These are phyloP conservation scores for Diplodia corticola DNA, from an alignment of 2,329 filamentous ascomycete species.

Conservation along the genomic window DNA sequence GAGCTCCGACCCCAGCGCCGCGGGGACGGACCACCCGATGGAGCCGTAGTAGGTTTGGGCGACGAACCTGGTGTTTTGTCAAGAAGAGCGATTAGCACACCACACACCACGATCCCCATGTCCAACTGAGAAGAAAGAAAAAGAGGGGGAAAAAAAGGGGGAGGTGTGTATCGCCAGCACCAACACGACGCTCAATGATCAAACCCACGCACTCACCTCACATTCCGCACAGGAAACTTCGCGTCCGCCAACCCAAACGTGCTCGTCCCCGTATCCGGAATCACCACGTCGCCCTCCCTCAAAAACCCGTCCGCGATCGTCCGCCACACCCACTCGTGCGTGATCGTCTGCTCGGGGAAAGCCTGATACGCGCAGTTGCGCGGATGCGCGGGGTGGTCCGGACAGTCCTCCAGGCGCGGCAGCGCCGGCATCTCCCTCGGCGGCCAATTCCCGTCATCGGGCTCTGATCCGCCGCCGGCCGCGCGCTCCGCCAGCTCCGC, in stretches of 20 bases:
- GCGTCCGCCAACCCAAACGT: slow-evolving; percentile 42
- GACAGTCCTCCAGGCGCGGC: not conserved
- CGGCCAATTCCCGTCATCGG: slow-evolving; percentile 30
- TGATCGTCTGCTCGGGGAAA: slow-evolving; percentile 35
- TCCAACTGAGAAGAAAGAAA: too few species aligned
- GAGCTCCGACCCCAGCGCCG: slow-evolving; percentile 44
- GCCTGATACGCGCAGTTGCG: not conserved
- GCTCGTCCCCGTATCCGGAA: slow-evolving; percentile 46
- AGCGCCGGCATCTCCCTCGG: slow-evolving; percentile 11
- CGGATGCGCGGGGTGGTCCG: slow-evolving; percentile 5
- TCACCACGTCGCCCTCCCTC: slow-evolving; percentile 40
- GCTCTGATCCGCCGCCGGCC: slow-evolving; percentile 22
- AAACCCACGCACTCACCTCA: slow-evolving; percentile 24
- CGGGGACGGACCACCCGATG: slow-evolving; percentile 47
- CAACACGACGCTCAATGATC: too few species aligned
- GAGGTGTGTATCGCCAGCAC: too few species aligned
- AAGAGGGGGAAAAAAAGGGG: not conserved
- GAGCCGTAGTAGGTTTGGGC: slow-evolving; percentile 48
- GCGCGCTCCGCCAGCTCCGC: slow-evolving; percentile 31
- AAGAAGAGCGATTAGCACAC: too few species aligned
- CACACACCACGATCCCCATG: too few species aligned
- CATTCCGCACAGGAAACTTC: slow-evolving; percentile 30
- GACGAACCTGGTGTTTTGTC: slow-evolving; percentile 30
- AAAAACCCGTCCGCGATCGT: slow-evolving; percentile 40
- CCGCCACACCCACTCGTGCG: slow-evolving; percentile 48